Percentiles rank a stretch among this genome's conserved stretches.
Conservation (phyloP, 176 grass and related monocot genomes). For the Aegilops longissima region DNA sequence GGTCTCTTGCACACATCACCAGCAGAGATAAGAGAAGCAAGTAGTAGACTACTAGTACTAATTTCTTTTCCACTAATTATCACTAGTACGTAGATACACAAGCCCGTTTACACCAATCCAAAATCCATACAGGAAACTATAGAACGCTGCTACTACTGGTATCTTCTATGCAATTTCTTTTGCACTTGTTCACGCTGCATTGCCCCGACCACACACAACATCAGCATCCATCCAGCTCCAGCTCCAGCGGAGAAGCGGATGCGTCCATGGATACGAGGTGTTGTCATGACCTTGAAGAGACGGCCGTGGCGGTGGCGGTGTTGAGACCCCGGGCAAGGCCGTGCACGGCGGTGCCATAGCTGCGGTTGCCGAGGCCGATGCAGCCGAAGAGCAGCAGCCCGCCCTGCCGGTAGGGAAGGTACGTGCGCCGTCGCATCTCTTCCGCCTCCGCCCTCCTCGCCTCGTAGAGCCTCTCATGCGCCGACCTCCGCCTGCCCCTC, state of each 20-base stretch:
- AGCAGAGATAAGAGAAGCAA: not conserved
- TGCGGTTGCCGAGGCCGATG: constrained; percentile 59
- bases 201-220: not conserved
- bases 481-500: constrained; percentile 32
- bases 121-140: constrained; percentile 26
- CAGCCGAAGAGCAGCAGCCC: constrained; percentile 69
- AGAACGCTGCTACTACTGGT: not conserved
- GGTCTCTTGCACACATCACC: not conserved
- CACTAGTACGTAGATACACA: constrained; percentile 9
- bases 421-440: constrained; percentile 94
- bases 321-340: constrained; percentile 60
- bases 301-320: constrained; percentile 36
- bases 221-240: not conserved
- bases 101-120: constrained; percentile 29
- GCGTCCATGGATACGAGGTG: not conserved
- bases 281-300: constrained; percentile 65
- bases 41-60: not conserved
- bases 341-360: constrained; percentile 73
- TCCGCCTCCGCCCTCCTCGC: constrained; percentile 75
- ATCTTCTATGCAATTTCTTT: constrained; percentile 18
- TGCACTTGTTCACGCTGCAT: not conserved
- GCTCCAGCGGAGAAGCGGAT: not conserved
- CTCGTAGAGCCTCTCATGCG: constrained; percentile 87
- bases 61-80: not conserved
- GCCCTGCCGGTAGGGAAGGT: constrained; percentile 82